Percentiles rank a stretch among this genome's conserved stretches.
Evolutionary conservation across 2,329 filamentous ascomycete genomes (phyloP).

Genomic region (Trichoderma harzianum): DNA sequence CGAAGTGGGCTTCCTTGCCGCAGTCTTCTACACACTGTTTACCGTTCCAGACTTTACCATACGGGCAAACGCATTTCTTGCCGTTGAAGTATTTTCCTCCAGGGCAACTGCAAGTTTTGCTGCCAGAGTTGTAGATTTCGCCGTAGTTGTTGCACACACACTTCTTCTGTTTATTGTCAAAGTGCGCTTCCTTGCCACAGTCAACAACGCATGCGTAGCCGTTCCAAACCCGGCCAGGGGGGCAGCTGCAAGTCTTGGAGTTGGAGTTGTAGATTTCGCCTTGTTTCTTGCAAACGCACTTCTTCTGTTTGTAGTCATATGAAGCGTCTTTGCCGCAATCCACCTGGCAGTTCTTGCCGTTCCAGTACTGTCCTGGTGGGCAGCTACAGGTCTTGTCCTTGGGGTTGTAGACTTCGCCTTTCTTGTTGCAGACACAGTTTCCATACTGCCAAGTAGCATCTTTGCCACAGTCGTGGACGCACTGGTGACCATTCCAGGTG

Average conservation of each 20-base stretch:
- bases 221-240: not conserved
- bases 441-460: slow-evolving; percentile 17
- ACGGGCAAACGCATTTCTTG: not conserved
- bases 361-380: slow-evolving; percentile 12
- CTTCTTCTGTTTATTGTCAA: not conserved
- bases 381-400: slow-evolving; percentile 18
- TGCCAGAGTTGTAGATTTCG: not conserved
- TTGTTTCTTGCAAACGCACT: slow-evolving; percentile 12
- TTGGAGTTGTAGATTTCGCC: slow-evolving; percentile 1
- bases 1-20: not conserved
- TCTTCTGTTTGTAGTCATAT: not conserved
- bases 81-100: slow-evolving; percentile 4
- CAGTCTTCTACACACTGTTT: slow-evolving; percentile 1
- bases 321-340: slow-evolving; percentile 13
- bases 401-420: slow-evolving; percentile 12
- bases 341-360: not conserved
- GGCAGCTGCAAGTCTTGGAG: slow-evolving; percentile 10
- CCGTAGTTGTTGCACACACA: slow-evolving; percentile 17
- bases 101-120: slow-evolving; percentile 17
- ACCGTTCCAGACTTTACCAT: slow-evolving; percentile 4
- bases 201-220: not conserved
- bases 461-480: slow-evolving; percentile 14
- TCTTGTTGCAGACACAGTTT: slow-evolving; percentile 15
- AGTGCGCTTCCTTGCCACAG: slow-evolving; percentile 15
- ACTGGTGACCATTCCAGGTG: slow-evolving; percentile 14